Evolutionary conservation across 306 rosid genomes (phyloP), one percentile per base, ranked within the genome.

Genomic region (Rosa multiflora): DNA sequence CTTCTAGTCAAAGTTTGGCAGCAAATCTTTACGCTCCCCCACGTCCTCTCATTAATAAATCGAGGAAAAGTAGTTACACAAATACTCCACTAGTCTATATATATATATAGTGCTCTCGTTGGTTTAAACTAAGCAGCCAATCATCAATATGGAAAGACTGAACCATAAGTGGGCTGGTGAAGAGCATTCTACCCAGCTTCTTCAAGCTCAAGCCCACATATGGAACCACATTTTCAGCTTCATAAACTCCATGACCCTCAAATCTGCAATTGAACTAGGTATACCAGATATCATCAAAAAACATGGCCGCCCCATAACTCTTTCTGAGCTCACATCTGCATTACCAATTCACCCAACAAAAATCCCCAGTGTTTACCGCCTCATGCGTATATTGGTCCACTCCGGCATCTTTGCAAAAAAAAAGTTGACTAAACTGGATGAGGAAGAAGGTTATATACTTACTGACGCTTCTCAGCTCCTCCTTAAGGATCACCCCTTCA

Each of bases 171-270:
- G 21, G 62, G 21, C 62, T 18, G 18, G 10, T 55, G 26, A 26
- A 7, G 62, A 55, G 2, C 62, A 55, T 6, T 17, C 62, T 6
- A 20, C 21, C 26, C 23, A 55, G 62, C 26, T 20, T 17, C 62
- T 55, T 26, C 62, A 20, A 4, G 83, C 87, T 69, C 87, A 86
- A 84, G 56, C 75, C 43, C 85, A 84, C 48, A 76, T 84, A 53
- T 84, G 83, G 80, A 82, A 84, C 12, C 82, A 84, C 53, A 68
- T 79, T 8, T 84, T 82, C 26, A 67, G 67, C 51, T 84, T 86
- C 70, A 80, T 80, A 46, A 86, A 86, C 17, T 82, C 80, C 37
- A 76, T 86, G 87, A 81, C 86, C 47, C 86, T 87, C 61, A 87
- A 80, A 80, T 87, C 86, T 71, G 90, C 90, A 48, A 66, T 82